Conservation (phyloP, 306 rosid species). For the Cucurbita moschata region DNA sequence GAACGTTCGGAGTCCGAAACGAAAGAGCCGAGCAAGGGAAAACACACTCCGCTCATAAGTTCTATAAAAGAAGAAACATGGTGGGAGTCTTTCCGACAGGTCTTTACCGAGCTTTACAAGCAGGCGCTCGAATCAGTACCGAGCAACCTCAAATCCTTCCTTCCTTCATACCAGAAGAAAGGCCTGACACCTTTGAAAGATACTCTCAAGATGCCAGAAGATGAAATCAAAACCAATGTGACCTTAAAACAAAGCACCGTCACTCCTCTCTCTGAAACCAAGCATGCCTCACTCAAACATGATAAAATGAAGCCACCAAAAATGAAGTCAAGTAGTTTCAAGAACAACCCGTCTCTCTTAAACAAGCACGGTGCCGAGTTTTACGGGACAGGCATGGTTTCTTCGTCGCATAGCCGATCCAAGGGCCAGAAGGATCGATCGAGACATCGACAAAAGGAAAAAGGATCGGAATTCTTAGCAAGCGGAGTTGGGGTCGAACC, state of each 20-base stretch:
- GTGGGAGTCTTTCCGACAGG: slow-evolving; percentile 88
- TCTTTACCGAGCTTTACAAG: slow-evolving; percentile 57
- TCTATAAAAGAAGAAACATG: slow-evolving; percentile 71
- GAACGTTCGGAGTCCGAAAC: slow-evolving; percentile 22
- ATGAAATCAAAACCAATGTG: slow-evolving; percentile 23
- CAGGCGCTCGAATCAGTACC: slow-evolving; percentile 40
- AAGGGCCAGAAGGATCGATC: neutral
- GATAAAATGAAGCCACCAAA: slow-evolving; percentile 63
- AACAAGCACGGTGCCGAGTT: slow-evolving; percentile 3
- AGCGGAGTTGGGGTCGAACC: neutral
- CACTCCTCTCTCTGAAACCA: slow-evolving; percentile 35
- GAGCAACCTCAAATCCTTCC: slow-evolving; percentile 27
- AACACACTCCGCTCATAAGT: slow-evolving; percentile 26
- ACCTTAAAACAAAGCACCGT: slow-evolving; percentile 32
- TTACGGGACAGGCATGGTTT: neutral
- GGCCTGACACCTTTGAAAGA: slow-evolving; percentile 67
- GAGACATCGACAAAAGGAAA: slow-evolving; percentile 3
- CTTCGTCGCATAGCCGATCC: slow-evolving; percentile 1
- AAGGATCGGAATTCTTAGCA: neutral
- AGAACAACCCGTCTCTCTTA: neutral
- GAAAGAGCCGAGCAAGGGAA: slow-evolving; percentile 36
- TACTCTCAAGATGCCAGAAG: slow-evolving; percentile 73
- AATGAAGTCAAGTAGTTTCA: slow-evolving; percentile 16
- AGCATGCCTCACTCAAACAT: slow-evolving; percentile 41
- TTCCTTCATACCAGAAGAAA: slow-evolving; percentile 35